Evolutionary conservation across 2,329 filamentous ascomycete genomes (phyloP).

Genomic region (Trichoderma semiorbis): DNA sequence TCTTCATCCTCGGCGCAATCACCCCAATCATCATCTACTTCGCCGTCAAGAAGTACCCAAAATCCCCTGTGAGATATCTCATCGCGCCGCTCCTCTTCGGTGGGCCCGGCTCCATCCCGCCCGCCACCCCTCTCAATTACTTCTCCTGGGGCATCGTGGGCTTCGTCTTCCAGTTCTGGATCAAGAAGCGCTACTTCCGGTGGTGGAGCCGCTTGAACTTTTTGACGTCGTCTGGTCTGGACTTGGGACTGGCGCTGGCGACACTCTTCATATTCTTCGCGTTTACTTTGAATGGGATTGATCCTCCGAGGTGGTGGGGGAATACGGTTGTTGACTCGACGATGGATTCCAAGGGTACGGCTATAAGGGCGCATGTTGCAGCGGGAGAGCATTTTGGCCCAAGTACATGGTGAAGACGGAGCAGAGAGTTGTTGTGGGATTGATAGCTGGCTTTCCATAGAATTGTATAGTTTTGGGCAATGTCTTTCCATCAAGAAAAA

Average conservation of each 20-base stretch:
- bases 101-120: conserved; percentile 55
- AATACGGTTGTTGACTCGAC: conserved; percentile 57
- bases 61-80: conserved; percentile 48
- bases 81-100: conserved; percentile 64
- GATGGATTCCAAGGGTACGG: conserved; percentile 58
- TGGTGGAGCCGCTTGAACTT: conserved; percentile 78
- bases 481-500: neutral
- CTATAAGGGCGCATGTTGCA: conserved; percentile 51
- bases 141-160: conserved; percentile 71
- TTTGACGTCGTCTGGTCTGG: conserved; percentile 65
- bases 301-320: conserved; percentile 67
- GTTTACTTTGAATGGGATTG: conserved; percentile 60
- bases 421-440: neutral
- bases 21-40: conserved; percentile 52
- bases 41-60: conserved; percentile 48
- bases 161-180: conserved; percentile 65
- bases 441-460: neutral
- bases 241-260: conserved; percentile 63
- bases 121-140: conserved; percentile 71
- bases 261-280: conserved; percentile 70
- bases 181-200: conserved; percentile 59
- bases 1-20: conserved; percentile 56
- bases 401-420: conserved; percentile 41
- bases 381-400: conserved; percentile 62
- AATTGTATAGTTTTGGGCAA: neutral